phyloP scores from a whole-genome alignment of 208 protist genomes.

The Leishmania arabica region DNA sequence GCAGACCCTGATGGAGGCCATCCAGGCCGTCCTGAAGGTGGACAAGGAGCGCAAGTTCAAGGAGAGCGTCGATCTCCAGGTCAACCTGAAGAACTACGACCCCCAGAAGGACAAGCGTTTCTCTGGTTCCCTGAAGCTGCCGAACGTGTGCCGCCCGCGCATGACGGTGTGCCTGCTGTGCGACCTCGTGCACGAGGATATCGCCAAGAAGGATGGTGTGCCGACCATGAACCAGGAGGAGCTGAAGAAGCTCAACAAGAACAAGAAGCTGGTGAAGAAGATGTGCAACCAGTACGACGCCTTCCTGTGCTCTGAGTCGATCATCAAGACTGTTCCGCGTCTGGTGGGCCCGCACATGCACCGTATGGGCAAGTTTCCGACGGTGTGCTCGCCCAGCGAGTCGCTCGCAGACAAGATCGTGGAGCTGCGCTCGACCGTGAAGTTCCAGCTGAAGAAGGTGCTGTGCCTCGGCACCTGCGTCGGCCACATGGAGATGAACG shows the following conservation, averaged over 20 bases:
- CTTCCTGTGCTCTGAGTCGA: conserved; percentile 97
- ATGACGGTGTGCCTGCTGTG: conserved; percentile 97
- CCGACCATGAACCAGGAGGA: conserved; percentile 97
- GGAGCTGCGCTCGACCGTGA: conserved; percentile 96
- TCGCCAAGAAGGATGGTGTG: conserved; percentile 92
- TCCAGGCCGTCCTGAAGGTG: conserved; percentile 75
- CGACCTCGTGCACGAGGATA: conserved; percentile 96
- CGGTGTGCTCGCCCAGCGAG: conserved; percentile 93
- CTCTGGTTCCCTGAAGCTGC: conserved; percentile 96
- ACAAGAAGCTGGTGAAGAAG: conserved; percentile 99
- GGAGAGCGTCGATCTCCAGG: conserved; percentile 99
- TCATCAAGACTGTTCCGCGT: conserved; percentile 97
- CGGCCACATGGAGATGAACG: conserved; percentile 96
- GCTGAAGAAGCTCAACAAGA: conserved; percentile 99
- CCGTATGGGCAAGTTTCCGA: conserved; percentile 99
- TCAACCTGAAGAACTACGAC: conserved; percentile 99
- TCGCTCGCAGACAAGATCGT: conserved; percentile 95
- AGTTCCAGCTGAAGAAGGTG: conserved; percentile 99
- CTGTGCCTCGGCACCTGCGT: conserved; percentile 98
- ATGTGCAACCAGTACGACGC: conserved; percentile 98
- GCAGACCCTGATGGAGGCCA: conserved; percentile 77
- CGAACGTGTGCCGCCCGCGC: conserved; percentile 92
- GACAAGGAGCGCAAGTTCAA: conserved; percentile 96
- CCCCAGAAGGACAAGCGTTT: conserved; percentile 99
- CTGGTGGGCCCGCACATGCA: conserved; percentile 98